phyloP scores from a whole-genome alignment of 2,329 filamentous ascomycete species.

The Emmonsia crescens region DNA sequence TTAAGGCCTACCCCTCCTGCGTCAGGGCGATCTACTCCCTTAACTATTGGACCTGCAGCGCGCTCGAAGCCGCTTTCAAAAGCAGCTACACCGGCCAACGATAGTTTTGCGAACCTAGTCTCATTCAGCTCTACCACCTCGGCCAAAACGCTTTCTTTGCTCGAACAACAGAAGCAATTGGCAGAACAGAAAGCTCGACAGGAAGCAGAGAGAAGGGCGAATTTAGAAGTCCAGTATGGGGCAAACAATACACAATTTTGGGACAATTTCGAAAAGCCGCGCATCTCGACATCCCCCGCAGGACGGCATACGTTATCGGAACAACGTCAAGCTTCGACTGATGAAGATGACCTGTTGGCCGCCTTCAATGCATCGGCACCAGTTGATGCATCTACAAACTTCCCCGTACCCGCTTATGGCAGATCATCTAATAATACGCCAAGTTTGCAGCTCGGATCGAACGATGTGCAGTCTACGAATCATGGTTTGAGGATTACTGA shows the following conservation, averaged over 20 bases:
- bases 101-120: slow-evolving; percentile 52
- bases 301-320: neutral
- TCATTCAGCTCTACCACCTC: slow-evolving; percentile 44
- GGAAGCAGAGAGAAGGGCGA: slow-evolving; percentile 60
- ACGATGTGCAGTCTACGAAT: slow-evolving; percentile 10
- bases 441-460: slow-evolving; percentile 7
- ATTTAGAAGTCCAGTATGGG: slow-evolving; percentile 68
- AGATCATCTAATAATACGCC: slow-evolving; percentile 20
- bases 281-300: slow-evolving; percentile 27
- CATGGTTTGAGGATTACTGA: slow-evolving; percentile 31
- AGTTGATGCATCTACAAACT: slow-evolving; percentile 50
- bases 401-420: slow-evolving; percentile 37
- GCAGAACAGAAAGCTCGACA: slow-evolving; percentile 66
- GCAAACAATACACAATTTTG: slow-evolving; percentile 57
- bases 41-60: slow-evolving; percentile 22
- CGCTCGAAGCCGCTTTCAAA: slow-evolving; percentile 29
- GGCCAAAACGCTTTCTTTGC: slow-evolving; percentile 58
- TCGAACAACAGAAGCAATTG: slow-evolving; percentile 56
- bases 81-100: slow-evolving; percentile 32
- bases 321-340: slow-evolving; percentile 9
- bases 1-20: slow-evolving; percentile 27
- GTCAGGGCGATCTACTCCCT: slow-evolving; percentile 36
- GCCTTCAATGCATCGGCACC: slow-evolving; percentile 50
- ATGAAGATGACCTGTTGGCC: slow-evolving; percentile 50
- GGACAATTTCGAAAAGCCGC: slow-evolving; percentile 53